Evolutionary conservation across 345 rosid species (phyloP).

Genomic region (Iberis pinnata): DNA sequence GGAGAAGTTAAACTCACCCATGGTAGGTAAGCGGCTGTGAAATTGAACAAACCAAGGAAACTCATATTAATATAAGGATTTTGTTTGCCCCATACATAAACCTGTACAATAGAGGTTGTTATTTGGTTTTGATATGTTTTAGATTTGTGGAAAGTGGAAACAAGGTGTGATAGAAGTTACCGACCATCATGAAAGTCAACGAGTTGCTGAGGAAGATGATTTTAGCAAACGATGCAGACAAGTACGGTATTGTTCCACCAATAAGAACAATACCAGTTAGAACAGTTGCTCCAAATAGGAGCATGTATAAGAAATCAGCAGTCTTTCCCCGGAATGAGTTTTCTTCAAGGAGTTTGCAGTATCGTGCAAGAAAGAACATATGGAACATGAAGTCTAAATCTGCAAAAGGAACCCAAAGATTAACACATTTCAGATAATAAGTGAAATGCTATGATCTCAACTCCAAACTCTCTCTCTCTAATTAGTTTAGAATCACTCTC

Average conservation of each 20-base stretch:
- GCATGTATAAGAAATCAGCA: slow-evolving; percentile 97
- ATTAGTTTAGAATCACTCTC: too few relatives aligned
- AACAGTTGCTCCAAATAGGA: slow-evolving; percentile 84
- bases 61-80: slow-evolving; percentile 99
- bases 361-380: slow-evolving; percentile 97
- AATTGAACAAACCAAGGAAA: slow-evolving; percentile 90
- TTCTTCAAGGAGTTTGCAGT: slow-evolving; percentile 98
- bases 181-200: slow-evolving; percentile 96
- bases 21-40: slow-evolving; percentile 93
- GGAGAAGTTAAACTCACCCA: slow-evolving; percentile 60
- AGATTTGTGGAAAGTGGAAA: background rate
- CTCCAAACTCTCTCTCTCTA: too few relatives aligned
- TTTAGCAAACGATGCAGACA: slow-evolving; percentile 86
- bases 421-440: background rate
- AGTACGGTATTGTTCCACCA: slow-evolving; percentile 92
- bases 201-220: slow-evolving; percentile 98
- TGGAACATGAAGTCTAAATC: slow-evolving; percentile 98
- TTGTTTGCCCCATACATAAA: slow-evolving; percentile 99
- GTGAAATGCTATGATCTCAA: too few relatives aligned
- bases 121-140: background rate
- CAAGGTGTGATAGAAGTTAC: slow-evolving; percentile 17
- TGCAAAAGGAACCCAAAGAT: slow-evolving; percentile 19
- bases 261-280: slow-evolving; percentile 78
- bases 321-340: slow-evolving; percentile 97
- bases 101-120: slow-evolving; percentile 37